A percentile compares a stretch with the other conserved stretches of the same genome.
Evolutionary conservation across 169 alveolate genomes (phyloP).

Genomic region (Plasmodium berghei): DNA sequence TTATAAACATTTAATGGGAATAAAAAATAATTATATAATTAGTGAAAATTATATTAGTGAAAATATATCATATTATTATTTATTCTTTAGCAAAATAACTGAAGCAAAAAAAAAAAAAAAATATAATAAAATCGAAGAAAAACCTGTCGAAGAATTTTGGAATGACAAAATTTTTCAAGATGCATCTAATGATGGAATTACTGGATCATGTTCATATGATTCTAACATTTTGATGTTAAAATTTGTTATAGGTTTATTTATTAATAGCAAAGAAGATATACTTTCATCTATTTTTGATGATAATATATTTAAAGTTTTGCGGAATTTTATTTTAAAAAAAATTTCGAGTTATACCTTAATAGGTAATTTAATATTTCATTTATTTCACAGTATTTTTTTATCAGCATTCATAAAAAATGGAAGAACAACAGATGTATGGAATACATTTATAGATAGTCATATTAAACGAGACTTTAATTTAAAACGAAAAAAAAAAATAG

Average conservation of each 20-base stretch:
- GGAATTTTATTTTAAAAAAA: conserved; percentile 25
- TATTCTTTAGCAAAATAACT: conserved; percentile 35
- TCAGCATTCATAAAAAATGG: conserved; percentile 59
- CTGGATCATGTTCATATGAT: background rate
- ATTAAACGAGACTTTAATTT: conserved; percentile 47
- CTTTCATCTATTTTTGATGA: conserved; percentile 52
- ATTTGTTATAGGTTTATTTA: conserved; percentile 43
- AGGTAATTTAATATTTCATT: conserved; percentile 66
- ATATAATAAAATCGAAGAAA: conserved; percentile 8
- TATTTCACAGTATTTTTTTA: conserved; percentile 39
- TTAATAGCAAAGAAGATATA: conserved; percentile 50
- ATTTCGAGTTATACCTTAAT: conserved; percentile 48
- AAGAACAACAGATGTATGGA: conserved; percentile 71
- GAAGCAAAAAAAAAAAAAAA: conserved; percentile 51
- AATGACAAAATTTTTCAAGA: background rate
- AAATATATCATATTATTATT: conserved; percentile 58
- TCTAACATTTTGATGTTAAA: conserved; percentile 21
- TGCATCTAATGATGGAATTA: background rate
- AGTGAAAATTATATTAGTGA: conserved; percentile 36
- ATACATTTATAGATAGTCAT: conserved; percentile 59
- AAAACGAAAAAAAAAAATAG: conserved; percentile 7
- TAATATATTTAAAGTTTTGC: conserved; percentile 24
- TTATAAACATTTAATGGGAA: conserved; percentile 25
- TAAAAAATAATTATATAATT: conserved; percentile 42
- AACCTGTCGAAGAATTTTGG: conserved; percentile 26